Evolutionary conservation across 768 basidiomycete genomes (phyloP).

Genomic region (Gloeophyllum trabeum): DNA sequence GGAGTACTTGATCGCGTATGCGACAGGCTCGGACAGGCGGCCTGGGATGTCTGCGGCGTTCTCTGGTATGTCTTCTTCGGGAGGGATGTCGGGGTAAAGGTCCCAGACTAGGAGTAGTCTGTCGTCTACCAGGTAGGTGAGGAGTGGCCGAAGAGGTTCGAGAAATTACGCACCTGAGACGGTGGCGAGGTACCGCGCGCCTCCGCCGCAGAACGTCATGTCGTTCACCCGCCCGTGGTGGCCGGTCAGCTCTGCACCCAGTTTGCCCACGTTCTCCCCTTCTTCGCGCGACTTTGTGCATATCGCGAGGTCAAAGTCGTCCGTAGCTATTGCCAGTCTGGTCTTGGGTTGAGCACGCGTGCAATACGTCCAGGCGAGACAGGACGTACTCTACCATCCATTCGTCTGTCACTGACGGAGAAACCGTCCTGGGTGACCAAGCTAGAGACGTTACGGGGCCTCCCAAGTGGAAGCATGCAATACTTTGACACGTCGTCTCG

Average conservation of each 20-base stretch:
- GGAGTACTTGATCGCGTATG: constrained; percentile 63
- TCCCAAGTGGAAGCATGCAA: constrained; percentile 71
- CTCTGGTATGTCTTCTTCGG: constrained; percentile 2
- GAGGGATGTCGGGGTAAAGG: constrained; percentile 39
- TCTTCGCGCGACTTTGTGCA: constrained; percentile 42
- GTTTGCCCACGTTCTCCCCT: constrained; percentile 47
- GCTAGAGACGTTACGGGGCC: constrained; percentile 62
- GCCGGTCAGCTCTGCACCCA: constrained; percentile 73
- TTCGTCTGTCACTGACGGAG: constrained; percentile 48
- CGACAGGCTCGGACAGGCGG: constrained; percentile 67
- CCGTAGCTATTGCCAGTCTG: constrained; percentile 59
- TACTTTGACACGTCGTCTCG: constrained; percentile 26
- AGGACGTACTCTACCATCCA: constrained; percentile 61
- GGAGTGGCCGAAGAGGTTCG: constrained; percentile 5
- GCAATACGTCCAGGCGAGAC: too few species aligned
- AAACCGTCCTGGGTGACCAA: constrained; percentile 63
- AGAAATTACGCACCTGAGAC: constrained; percentile 46
- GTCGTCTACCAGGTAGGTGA: constrained; percentile 56
- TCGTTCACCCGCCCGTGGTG: constrained; percentile 73
- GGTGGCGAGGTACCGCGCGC: constrained; percentile 65
- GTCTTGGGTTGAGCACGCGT: background rate
- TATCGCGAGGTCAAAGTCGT: constrained; percentile 61
- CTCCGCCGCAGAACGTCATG: constrained; percentile 72
- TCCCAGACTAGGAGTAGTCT: constrained; percentile 81
- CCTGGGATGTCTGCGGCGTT: constrained; percentile 20